phyloP scores from a whole-genome alignment of 805 yeast genomes.

The Ogataea pilisensis region DNA sequence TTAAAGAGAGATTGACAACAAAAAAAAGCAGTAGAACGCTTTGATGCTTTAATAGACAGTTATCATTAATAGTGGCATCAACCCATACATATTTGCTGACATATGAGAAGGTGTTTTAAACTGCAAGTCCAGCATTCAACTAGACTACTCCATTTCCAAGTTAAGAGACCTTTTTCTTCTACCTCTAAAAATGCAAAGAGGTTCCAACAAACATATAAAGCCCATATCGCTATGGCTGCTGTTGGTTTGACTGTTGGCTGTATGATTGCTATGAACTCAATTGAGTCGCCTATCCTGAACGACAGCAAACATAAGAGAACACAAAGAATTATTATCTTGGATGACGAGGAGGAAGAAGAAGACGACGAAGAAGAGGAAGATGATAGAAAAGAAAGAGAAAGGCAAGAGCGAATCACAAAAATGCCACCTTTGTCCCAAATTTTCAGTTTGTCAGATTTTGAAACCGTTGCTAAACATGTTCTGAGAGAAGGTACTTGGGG shows the following conservation, averaged over 20 bases:
- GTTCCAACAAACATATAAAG: background rate
- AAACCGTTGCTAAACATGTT: conserved; percentile 73
- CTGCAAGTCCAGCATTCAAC: background rate
- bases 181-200: background rate
- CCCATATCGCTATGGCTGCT: background rate
- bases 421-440: conserved; percentile 70
- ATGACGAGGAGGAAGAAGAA: conserved; percentile 23
- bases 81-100: too few relatives aligned
- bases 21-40: too few relatives aligned
- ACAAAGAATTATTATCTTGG: conserved; percentile 21
- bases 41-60: too few relatives aligned
- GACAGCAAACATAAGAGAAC: conserved; percentile 15
- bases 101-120: background rate
- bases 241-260: conserved; percentile 3
- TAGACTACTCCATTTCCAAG: background rate
- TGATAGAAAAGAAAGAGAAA: conserved; percentile 33
- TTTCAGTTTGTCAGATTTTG: conserved; percentile 79
- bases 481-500: conserved; percentile 80
- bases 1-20: too few relatives aligned
- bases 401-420: conserved; percentile 37
- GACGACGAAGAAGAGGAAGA: conserved; percentile 25
- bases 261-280: background rate
- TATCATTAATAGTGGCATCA: too few relatives aligned
- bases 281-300: conserved; percentile 9
- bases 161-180: conserved; percentile 2